These are phyloP conservation scores for Caryopteris hybrid DNA, from an alignment of 305 asterid species.

Conservation along the genomic window DNA sequence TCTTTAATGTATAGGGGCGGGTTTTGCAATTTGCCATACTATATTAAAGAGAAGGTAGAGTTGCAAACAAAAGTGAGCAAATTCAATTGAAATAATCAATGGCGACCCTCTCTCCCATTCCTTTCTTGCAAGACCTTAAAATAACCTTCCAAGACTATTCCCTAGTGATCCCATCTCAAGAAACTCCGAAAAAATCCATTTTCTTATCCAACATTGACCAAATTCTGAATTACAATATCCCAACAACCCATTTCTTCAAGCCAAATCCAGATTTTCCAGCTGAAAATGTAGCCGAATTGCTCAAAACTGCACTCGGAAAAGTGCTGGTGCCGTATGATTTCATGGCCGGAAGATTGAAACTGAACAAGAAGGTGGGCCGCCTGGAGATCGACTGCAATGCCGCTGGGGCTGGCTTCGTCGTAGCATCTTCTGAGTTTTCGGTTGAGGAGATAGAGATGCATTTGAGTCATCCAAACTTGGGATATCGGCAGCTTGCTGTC, in stretches of 20 bases:
- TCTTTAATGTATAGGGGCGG: no score
- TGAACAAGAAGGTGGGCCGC: conserved; percentile 35
- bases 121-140: conserved; percentile 16
- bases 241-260: conserved; percentile 47
- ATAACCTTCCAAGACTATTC: conserved; percentile 6
- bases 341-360: conserved; percentile 47
- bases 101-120: conserved; percentile 17
- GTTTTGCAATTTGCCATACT: no score
- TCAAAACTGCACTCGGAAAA: conserved; percentile 34
- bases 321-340: conserved; percentile 46
- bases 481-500: conserved; percentile 19
- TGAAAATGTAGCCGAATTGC: conserved; percentile 17
- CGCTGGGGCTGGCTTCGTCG: conserved; percentile 46
- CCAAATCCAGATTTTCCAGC: conserved; percentile 32
- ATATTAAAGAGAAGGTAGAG: no score
- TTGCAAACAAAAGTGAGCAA: no score
- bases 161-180: conserved; percentile 2
- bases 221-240: conserved; percentile 41
- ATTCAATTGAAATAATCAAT: no score
- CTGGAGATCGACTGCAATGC: conserved; percentile 50
- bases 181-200: background rate
- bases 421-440: conserved; percentile 43
- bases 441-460: conserved; percentile 34
- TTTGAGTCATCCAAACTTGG: conserved; percentile 38
- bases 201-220: conserved; percentile 47